Evolutionary conservation across 257 asterid genomes (phyloP).

Genomic region (Nicotiana sylvestris): DNA sequence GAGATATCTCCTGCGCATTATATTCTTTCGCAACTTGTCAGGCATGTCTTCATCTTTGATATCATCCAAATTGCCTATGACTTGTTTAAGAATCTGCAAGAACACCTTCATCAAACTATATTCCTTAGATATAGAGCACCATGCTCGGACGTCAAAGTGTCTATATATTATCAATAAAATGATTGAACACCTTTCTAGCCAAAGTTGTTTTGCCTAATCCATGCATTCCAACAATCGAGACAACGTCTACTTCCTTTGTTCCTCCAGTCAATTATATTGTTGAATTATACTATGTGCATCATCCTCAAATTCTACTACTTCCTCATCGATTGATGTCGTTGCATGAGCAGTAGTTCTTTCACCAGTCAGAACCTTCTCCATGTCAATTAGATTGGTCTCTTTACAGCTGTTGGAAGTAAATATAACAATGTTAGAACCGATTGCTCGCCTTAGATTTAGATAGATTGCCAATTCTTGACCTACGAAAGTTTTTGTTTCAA

Average conservation of each 20-base stretch:
- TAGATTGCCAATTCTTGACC: too few species aligned
- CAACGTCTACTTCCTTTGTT: background rate
- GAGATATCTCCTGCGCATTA: background rate
- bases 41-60: background rate
- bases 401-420: background rate
- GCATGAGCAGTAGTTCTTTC: background rate
- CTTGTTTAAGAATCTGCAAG: background rate
- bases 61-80: background rate
- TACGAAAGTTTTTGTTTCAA: too few species aligned
- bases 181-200: too few species aligned
- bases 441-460: too few species aligned
- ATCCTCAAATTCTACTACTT: too few species aligned
- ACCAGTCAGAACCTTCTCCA: too few species aligned
- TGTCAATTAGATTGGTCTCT: background rate
- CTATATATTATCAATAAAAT: too few species aligned
- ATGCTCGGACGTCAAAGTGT: background rate
- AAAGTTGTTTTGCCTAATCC: too few species aligned
- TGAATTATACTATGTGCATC: too few species aligned
- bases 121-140: background rate
- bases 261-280: background rate
- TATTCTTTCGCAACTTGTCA: background rate
- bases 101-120: background rate
- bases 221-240: background rate
- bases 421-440: background rate
- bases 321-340: background rate